A percentile compares a stretch with the other conserved stretches of the same genome.
phyloP scores from a whole-genome alignment of 148 eudicot species.

The Chenopodium album region DNA sequence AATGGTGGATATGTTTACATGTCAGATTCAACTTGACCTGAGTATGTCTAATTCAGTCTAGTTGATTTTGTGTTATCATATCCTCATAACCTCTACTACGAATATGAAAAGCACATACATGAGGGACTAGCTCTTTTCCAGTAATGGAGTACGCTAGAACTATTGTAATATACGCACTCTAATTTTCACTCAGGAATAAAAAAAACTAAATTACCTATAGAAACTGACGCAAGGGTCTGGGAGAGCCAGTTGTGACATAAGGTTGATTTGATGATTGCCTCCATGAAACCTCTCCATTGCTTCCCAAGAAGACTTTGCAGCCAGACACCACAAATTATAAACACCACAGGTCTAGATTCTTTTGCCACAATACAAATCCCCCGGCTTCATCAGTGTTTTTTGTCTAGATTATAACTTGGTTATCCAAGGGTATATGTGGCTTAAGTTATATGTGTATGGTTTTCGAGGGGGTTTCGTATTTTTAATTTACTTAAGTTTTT shows the following conservation, averaged over 20 bases:
- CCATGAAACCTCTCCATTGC: conserved; percentile 64
- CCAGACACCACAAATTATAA: conserved; percentile 65
- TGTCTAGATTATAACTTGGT: no score
- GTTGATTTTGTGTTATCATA: no score
- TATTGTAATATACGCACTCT: background rate
- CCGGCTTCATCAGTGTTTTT: no score
- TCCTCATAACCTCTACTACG: no score
- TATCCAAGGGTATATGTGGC: no score
- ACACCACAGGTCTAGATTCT: background rate
- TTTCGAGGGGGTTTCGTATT: no score
- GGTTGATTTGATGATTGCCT: conserved; percentile 77
- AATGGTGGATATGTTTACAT: no score
- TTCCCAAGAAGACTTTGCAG: conserved; percentile 85
- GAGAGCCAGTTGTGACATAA: conserved; percentile 57
- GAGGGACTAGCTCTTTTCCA: background rate
- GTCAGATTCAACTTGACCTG: no score
- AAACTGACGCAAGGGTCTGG: conserved; percentile 80
- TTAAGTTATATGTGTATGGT: no score
- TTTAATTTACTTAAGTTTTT: no score
- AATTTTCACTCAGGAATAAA: background rate
- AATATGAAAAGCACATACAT: background rate
- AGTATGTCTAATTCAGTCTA: no score
- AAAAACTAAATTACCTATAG: conserved; percentile 47
- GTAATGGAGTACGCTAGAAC: background rate
- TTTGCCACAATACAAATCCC: no score